Conservation (phyloP, 352 stramenopile genomes). For the Thalassiosira ordinaria region DNA sequence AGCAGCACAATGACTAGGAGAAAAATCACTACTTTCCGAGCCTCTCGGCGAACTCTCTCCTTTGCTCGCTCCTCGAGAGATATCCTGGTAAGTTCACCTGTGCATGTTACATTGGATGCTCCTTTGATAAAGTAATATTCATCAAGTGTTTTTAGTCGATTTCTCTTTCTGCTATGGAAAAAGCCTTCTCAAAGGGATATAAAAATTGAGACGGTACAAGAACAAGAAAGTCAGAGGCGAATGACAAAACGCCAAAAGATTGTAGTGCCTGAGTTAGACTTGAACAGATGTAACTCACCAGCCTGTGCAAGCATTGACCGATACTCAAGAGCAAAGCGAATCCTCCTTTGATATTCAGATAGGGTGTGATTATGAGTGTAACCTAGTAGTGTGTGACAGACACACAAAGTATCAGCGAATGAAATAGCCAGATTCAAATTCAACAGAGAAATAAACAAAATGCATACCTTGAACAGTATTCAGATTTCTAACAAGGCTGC, state of each 20-base stretch:
- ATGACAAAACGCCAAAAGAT: too few relatives aligned
- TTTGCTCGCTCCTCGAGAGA: conserved; percentile 20
- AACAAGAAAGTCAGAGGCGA: not conserved
- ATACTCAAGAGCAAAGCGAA: conserved; percentile 20
- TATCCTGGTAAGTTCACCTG: conserved; percentile 25
- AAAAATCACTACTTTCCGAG: conserved; percentile 8
- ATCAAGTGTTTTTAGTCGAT: conserved; percentile 35
- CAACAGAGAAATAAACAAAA: too few relatives aligned
- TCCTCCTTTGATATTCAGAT: conserved; percentile 29
- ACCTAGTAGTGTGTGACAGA: not conserved
- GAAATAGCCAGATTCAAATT: too few relatives aligned
- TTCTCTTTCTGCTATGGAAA: conserved; percentile 15
- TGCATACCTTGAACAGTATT: conserved; percentile 25
- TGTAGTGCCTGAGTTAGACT: not conserved
- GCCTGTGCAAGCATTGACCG: not conserved
- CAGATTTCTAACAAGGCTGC: conserved; percentile 1
- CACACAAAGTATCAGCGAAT: not conserved
- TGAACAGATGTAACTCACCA: not conserved
- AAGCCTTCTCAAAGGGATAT: too few relatives aligned
- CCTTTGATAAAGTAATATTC: conserved; percentile 49
- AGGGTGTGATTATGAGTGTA: conserved; percentile 18
- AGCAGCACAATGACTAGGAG: conserved; percentile 2
- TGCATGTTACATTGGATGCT: conserved; percentile 13
- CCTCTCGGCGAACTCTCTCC: conserved; percentile 1
- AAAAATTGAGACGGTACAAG: too few relatives aligned